phyloP scores from a whole-genome alignment of 306 rosid species.

The Cucurbita pepo region DNA sequence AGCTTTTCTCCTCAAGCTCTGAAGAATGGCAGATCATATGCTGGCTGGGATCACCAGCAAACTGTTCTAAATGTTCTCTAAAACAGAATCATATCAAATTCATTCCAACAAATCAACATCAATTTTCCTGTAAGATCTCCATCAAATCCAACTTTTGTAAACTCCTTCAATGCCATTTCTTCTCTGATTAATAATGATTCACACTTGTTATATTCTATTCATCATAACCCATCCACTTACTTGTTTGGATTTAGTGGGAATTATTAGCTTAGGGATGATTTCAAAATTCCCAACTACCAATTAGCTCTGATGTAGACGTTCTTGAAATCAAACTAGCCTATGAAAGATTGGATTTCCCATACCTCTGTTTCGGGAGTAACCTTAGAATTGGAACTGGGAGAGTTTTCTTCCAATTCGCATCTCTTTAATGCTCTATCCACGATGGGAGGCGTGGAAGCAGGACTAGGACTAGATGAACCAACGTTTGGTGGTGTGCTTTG shows the following conservation, averaged over 20 bases:
- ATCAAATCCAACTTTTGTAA: not conserved
- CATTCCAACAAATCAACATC: not conserved
- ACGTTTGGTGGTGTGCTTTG: slow-evolving; percentile 49
- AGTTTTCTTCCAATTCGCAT: slow-evolving; percentile 25
- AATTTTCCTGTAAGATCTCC: not conserved
- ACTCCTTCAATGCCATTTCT: not conserved
- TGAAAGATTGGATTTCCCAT: not conserved
- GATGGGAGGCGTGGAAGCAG: slow-evolving; percentile 51
- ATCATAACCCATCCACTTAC: not conserved
- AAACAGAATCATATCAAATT: not conserved
- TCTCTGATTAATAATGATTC: not conserved
- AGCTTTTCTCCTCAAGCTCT: not conserved
- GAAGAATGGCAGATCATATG: not conserved
- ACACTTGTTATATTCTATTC: not conserved
- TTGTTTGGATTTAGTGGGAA: not conserved
- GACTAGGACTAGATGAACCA: slow-evolving; percentile 47
- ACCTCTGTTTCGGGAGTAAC: slow-evolving; percentile 38
- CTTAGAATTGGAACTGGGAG: slow-evolving; percentile 34
- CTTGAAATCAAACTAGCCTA: not conserved
- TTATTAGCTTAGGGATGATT: not conserved
- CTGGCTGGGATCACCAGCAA: not conserved
- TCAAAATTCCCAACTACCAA: not conserved
- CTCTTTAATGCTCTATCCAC: slow-evolving; percentile 32
- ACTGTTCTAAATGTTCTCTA: not conserved
- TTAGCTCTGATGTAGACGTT: not conserved